Evolutionary conservation across 2,329 filamentous ascomycete species (phyloP).

Genomic region (Remersonia thermophila): DNA sequence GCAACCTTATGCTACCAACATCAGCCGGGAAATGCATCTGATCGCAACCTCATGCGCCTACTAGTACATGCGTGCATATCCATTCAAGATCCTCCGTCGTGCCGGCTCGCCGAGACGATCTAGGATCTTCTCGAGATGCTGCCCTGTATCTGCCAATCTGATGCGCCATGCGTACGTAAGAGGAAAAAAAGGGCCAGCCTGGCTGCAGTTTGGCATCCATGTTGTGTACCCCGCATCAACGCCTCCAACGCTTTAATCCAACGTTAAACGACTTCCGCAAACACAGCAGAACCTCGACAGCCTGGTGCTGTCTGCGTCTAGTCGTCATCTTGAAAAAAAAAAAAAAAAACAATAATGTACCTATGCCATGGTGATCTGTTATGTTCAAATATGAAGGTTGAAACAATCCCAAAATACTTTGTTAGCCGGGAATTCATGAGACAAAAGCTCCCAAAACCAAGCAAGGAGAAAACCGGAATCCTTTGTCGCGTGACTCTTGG

Average conservation of each 20-base stretch:
- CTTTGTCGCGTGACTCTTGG: constrained; percentile 6
- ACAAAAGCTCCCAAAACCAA: too few species aligned
- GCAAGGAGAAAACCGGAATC: constrained; percentile 2
- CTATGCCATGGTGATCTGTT: too few species aligned
- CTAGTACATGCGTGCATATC: too few species aligned
- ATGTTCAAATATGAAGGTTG: too few species aligned
- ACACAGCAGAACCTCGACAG: too few species aligned
- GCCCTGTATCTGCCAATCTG: constrained; percentile 11
- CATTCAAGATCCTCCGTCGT: constrained; percentile 3
- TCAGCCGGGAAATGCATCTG: constrained; percentile 1
- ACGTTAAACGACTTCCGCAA: not conserved
- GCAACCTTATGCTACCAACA: not conserved
- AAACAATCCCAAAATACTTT: too few species aligned
- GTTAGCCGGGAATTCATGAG: too few species aligned
- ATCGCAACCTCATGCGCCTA: too few species aligned
- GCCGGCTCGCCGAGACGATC: constrained; percentile 1
- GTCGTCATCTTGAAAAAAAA: too few species aligned
- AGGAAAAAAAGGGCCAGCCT: not conserved
- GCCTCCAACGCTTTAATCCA: not conserved
- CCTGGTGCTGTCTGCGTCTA: too few species aligned
- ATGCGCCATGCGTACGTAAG: constrained; percentile 6
- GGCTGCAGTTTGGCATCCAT: too few species aligned
- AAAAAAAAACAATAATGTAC: too few species aligned
- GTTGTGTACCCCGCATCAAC: not conserved
- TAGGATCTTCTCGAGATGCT: not conserved